A percentile compares a stretch with the other conserved stretches of the same genome.
Evolutionary conservation across 106 monocot species (phyloP).

Genomic region (Apostasia ramifera): DNA sequence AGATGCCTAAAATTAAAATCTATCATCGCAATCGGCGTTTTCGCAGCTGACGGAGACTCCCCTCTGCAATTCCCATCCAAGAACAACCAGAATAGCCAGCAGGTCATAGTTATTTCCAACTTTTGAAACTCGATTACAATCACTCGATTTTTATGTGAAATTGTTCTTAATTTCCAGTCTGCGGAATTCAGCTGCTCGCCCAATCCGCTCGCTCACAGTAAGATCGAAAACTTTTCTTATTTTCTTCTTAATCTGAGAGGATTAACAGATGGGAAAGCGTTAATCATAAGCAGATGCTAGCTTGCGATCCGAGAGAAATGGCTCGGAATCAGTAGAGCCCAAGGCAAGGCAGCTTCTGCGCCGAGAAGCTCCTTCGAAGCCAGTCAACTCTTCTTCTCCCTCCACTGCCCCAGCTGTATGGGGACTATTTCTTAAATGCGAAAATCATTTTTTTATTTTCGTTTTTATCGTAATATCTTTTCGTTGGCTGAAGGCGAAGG

Average conservation of each 20-base stretch:
- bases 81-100: slow-evolving; percentile 28
- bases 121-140: not conserved
- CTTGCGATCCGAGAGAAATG: slow-evolving; percentile 13
- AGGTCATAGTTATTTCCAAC: slow-evolving; percentile 13
- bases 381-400: slow-evolving; percentile 10
- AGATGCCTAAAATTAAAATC: slow-evolving; percentile 1
- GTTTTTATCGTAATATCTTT: not conserved
- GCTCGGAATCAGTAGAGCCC: slow-evolving; percentile 16
- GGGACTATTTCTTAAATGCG: not conserved
- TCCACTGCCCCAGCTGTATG: slow-evolving; percentile 30
- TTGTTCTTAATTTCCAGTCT: slow-evolving; percentile 21
- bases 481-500: slow-evolving; percentile 34
- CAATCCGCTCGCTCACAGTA: slow-evolving; percentile 34
- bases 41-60: slow-evolving; percentile 52
- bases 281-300: slow-evolving; percentile 21
- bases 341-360: slow-evolving; percentile 17
- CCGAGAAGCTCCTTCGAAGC: slow-evolving; percentile 32
- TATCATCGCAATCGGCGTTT: not conserved
- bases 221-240: slow-evolving; percentile 1
- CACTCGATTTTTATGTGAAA: not conserved
- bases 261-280: not conserved
- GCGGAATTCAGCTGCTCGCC: slow-evolving; percentile 44
- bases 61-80: slow-evolving; percentile 24
- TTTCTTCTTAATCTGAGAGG: too few relatives aligned
- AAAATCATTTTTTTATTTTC: not conserved